phyloP scores from a whole-genome alignment of 192 early-diverging fungal genomes.

The Oehlia diaphana region DNA sequence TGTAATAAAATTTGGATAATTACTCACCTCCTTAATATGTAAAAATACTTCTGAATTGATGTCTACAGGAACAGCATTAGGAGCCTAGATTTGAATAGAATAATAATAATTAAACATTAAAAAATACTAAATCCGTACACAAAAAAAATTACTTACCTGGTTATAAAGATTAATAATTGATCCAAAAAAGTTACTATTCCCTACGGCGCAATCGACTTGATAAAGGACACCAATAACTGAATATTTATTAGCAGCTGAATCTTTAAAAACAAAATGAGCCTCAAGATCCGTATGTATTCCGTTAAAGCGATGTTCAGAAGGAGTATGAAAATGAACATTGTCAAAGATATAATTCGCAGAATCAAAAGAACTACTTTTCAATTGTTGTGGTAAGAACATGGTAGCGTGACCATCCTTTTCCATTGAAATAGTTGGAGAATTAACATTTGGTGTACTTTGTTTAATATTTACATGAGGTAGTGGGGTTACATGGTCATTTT shows the following conservation, averaged over 20 bases:
- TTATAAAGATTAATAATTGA: too few relatives aligned
- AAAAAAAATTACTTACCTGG: not conserved
- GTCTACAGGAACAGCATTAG: not conserved
- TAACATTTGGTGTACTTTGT: too few relatives aligned
- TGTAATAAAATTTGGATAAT: not conserved
- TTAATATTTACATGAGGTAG: too few relatives aligned
- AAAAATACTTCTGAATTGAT: too few relatives aligned
- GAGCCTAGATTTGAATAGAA: not conserved
- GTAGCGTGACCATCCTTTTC: conserved; percentile 45
- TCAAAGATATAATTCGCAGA: conserved; percentile 37
- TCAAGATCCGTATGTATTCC: conserved; percentile 40
- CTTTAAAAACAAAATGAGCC: conserved; percentile 55
- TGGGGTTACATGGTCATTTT: not conserved
- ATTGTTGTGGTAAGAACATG: too few relatives aligned
- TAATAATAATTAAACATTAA: not conserved
- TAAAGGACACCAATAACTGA: conserved; percentile 51
- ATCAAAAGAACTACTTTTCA: conserved; percentile 27
- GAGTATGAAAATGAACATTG: conserved; percentile 65
- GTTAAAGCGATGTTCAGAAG: conserved; percentile 58
- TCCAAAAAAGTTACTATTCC: not conserved
- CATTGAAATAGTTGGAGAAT: conserved; percentile 9
- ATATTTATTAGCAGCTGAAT: conserved; percentile 26
- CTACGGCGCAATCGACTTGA: conserved; percentile 17
- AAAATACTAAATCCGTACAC: not conserved
- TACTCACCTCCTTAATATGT: not conserved